Evolutionary conservation across 2,329 filamentous ascomycete genomes (phyloP).

Genomic region (Fusarium anguioides): DNA sequence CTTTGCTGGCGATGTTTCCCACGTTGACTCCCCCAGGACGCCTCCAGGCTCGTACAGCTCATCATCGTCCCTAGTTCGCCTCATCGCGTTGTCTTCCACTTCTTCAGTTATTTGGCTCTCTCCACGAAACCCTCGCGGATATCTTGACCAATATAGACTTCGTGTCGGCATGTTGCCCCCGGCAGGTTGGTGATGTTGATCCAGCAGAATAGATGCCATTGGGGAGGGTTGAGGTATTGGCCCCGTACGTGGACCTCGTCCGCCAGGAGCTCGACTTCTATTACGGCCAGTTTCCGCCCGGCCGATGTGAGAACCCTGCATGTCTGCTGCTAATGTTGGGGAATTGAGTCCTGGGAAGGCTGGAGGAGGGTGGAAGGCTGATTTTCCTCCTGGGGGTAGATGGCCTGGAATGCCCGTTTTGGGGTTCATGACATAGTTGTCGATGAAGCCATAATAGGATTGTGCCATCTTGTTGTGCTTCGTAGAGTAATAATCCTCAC

Average conservation of each 20-base stretch:
- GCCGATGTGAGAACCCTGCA: conserved; percentile 60
- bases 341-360: conserved; percentile 78
- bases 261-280: conserved; percentile 54
- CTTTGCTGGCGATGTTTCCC: conserved; percentile 67
- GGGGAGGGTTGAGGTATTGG: conserved; percentile 67
- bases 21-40: conserved; percentile 67
- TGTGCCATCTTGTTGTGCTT: conserved; percentile 99
- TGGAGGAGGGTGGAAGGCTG: conserved; percentile 78
- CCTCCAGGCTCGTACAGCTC: conserved; percentile 63
- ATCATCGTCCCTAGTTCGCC: conserved; percentile 62
- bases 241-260: conserved; percentile 48
- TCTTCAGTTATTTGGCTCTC: conserved; percentile 68
- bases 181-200: conserved; percentile 79
- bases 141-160: conserved; percentile 60
- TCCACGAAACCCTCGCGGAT: conserved; percentile 57
- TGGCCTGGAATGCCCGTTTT: conserved; percentile 73
- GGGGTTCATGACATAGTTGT: conserved; percentile 85
- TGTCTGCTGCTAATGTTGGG: conserved; percentile 66
- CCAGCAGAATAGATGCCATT: conserved; percentile 78
- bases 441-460: conserved; percentile 93
- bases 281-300: conserved; percentile 58
- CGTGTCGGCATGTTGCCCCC: conserved; percentile 58
- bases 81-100: conserved; percentile 56
- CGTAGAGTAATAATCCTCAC: conserved; percentile 92
- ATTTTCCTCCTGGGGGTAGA: conserved; percentile 63